Conservation (phyloP, 495 filamentous ascomycete genomes). For the Margaritispora aquatica region DNA sequence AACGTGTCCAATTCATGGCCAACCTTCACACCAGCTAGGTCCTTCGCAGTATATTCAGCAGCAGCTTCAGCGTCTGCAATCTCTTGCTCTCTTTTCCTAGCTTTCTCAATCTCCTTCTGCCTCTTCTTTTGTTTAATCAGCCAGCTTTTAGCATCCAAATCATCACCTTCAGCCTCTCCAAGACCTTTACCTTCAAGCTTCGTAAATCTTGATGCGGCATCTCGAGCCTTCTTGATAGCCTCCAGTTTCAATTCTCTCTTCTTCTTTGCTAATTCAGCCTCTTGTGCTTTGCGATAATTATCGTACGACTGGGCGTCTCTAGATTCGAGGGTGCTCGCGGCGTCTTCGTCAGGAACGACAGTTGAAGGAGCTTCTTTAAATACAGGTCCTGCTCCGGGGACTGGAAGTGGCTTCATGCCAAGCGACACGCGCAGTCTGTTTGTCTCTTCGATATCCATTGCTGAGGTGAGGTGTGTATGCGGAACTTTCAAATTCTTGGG, state of each 20-base stretch:
- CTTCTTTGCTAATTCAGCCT: constrained; percentile 57
- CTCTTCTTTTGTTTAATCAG: constrained; percentile 80
- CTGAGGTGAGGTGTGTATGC: too few relatives aligned
- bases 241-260: constrained; percentile 70
- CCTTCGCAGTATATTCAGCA: constrained; percentile 67
- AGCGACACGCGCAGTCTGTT: constrained; percentile 88
- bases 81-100: constrained; percentile 68
- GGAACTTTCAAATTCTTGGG: too few relatives aligned
- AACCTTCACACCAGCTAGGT: constrained; percentile 86
- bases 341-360: constrained; percentile 47
- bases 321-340: constrained; percentile 70
- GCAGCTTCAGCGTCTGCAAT: constrained; percentile 47
- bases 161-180: constrained; percentile 60
- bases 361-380: constrained; percentile 50
- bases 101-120: constrained; percentile 81
- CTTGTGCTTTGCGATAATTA: constrained; percentile 47
- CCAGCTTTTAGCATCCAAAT: constrained; percentile 81
- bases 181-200: constrained; percentile 75
- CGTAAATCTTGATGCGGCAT: constrained; percentile 66
- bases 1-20: constrained; percentile 77
- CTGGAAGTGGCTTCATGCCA: constrained; percentile 85
- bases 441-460: constrained; percentile 84
- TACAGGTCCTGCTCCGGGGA: constrained; percentile 60
- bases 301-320: constrained; percentile 71
- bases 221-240: constrained; percentile 82